Percentiles rank a stretch among this genome's conserved stretches.
Conservation (phyloP, 2,329 filamentous ascomycete genomes). For the Venturia oleaginea region DNA sequence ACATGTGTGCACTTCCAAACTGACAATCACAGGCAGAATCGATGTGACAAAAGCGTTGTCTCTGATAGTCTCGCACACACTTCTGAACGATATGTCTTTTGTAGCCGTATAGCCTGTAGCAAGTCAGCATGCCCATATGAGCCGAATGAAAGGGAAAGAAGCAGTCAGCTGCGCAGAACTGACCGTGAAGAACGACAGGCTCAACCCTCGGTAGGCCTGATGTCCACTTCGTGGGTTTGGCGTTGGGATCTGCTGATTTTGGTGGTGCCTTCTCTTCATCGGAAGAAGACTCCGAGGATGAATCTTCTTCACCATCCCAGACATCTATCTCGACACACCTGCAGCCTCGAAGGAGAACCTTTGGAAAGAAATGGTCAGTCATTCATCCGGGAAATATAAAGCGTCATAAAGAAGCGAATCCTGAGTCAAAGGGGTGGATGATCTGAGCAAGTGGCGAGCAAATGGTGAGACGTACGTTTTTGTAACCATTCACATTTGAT, state of each 20-base stretch:
- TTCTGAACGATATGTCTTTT: constrained; percentile 74
- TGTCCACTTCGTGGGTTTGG: neutral
- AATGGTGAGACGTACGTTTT: constrained; percentile 44
- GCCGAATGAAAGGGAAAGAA: neutral
- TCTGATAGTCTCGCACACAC: constrained; percentile 72
- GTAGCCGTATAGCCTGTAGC: constrained; percentile 61
- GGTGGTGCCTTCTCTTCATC: constrained; percentile 12
- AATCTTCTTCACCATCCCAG: constrained; percentile 61
- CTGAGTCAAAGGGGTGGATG: too few relatives aligned
- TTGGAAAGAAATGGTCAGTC: neutral
- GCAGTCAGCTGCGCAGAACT: neutral
- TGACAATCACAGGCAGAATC: constrained; percentile 76
- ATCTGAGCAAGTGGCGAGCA: neutral
- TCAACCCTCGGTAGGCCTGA: constrained; percentile 40
- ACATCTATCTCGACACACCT: constrained; percentile 93
- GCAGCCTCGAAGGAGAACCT: constrained; percentile 68
- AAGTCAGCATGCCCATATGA: neutral
- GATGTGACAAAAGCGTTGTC: constrained; percentile 68
- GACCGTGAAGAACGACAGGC: constrained; percentile 72
- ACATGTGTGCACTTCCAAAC: constrained; percentile 81
- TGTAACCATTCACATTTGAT: constrained; percentile 70
- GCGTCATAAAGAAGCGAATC: neutral
- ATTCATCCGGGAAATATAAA: neutral
- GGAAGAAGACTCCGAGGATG: constrained; percentile 12
- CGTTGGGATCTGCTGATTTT: neutral